Percentiles rank a stretch among this genome's conserved stretches.
Conservation (phyloP, 1,284 basidiomycete species). For the Calocybe gambosa region DNA sequence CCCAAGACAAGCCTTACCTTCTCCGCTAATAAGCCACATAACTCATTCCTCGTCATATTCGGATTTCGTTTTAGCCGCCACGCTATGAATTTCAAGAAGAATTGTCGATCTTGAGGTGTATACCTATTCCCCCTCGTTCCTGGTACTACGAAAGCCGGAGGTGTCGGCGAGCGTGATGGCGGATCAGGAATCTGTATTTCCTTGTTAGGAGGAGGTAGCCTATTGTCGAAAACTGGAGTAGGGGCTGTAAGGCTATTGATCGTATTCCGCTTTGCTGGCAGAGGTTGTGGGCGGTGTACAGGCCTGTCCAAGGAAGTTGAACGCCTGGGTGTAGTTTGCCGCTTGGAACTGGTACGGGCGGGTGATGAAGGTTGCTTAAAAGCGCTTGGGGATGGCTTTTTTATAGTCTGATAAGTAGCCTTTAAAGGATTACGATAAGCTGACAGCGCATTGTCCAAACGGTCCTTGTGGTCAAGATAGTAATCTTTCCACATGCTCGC, state of each 20-base stretch:
- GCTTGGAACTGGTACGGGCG: constrained; percentile 20
- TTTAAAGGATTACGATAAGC: constrained; percentile 24
- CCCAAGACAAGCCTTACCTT: constrained; percentile 37
- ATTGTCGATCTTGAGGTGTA: constrained; percentile 57
- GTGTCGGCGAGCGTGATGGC: constrained; percentile 61
- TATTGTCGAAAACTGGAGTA: constrained; percentile 34
- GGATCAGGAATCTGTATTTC: constrained; percentile 51
- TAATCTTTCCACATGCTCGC: constrained; percentile 65
- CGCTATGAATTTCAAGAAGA: constrained; percentile 56
- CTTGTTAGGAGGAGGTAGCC: constrained; percentile 48
- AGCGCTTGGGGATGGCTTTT: constrained; percentile 38
- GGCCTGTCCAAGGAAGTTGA: not conserved
- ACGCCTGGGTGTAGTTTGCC: constrained; percentile 18
- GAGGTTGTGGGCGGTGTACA: constrained; percentile 3
- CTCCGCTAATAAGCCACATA: constrained; percentile 48
- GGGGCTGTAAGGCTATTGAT: constrained; percentile 53
- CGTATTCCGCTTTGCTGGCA: constrained; percentile 34
- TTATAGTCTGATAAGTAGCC: constrained; percentile 30
- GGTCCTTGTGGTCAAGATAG: constrained; percentile 58
- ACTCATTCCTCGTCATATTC: constrained; percentile 39
- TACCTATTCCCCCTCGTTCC: constrained; percentile 50
- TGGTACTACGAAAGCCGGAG: constrained; percentile 44
- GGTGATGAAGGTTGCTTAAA: constrained; percentile 31
- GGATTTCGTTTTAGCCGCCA: constrained; percentile 54
- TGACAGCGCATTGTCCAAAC: constrained; percentile 47